These are phyloP conservation scores for Reutealis trisperma DNA, from an alignment of 345 rosid species.

Conservation along the genomic window DNA sequence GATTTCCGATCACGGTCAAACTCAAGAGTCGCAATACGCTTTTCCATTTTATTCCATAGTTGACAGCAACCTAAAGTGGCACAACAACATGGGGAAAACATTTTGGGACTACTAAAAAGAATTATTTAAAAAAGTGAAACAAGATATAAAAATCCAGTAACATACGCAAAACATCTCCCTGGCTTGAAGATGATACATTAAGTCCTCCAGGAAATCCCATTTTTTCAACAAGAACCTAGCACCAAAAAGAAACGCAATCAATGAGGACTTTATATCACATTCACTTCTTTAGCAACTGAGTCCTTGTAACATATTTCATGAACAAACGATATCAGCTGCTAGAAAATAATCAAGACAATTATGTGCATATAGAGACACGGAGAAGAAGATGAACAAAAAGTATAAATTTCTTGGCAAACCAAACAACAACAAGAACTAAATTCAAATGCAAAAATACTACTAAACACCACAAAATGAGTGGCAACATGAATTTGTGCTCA, in stretches of 20 bases:
- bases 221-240: slow-evolving; percentile 93
- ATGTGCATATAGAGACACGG: neutral
- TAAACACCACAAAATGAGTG: neutral
- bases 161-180: slow-evolving; percentile 56
- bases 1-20: slow-evolving; percentile 91
- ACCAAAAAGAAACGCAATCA: slow-evolving; percentile 4
- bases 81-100: neutral
- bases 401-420: neutral
- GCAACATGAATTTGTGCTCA: neutral
- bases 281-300: neutral
- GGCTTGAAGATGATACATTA: slow-evolving; percentile 39
- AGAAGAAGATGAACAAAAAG: neutral
- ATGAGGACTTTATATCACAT: slow-evolving; percentile 4
- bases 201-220: slow-evolving; percentile 77
- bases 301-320: neutral
- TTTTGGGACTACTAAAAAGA: neutral
- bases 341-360: slow-evolving; percentile 2
- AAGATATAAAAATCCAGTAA: slow-evolving; percentile 5
- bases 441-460: neutral
- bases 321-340: slow-evolving; percentile 15
- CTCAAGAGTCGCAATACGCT: slow-evolving; percentile 90
- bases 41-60: slow-evolving; percentile 67
- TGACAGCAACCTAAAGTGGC: slow-evolving; percentile 59
- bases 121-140: neutral
- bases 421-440: neutral